Evolutionary conservation across 345 rosid species (phyloP), one percentile per base, ranked within the genome.

Genomic region (Syzygium aromaticum): DNA sequence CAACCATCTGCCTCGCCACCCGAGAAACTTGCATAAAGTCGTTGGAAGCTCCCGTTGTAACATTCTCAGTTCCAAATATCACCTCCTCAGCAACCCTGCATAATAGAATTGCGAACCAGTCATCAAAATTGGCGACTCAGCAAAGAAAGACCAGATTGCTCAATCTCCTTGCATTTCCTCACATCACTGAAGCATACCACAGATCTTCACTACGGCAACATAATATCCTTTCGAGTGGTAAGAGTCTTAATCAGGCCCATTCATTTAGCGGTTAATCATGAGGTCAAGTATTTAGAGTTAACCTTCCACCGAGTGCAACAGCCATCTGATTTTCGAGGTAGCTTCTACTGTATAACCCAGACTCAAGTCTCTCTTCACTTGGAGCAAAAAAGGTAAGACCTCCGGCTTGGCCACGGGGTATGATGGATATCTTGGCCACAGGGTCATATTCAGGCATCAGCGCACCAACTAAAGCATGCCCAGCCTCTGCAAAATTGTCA

Each of bases 1-100:
- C 99, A 21, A 98, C 96, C 99, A 98, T 98, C 91, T 98, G 99
- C 88, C 99, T 94, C n/a, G 99, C 99, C 85, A 98, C 99, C 51
- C 99, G 92, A 28, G 99, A 98, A 54, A 98, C 99, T 94, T 96
- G 98, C 99, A 98, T 96, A 93, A 98, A 96, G 91, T 98, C 99
- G 52, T 93, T 98, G 5, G 99, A 98, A 90, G 99, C 99, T 87
- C 99, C 99, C 1, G 99, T 98, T 25, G 99, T 98, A 89, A 98
- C 99, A 90, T 98, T 98, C 54, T 98, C 98, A 46, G 83, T 56
- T 10, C 99, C 99, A 77, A 95, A 98, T 43, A 98, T 98, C 28
- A 98, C 98, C 87, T 98, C 99, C 92, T 98, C 99, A 7, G 99
- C 99, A 85, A 96, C 95, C 91, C 99, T 96, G 89, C 84, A 86